Evolutionary conservation across 2,329 filamentous ascomycete genomes (phyloP).

Genomic region (Microsporum ferrugineum): DNA sequence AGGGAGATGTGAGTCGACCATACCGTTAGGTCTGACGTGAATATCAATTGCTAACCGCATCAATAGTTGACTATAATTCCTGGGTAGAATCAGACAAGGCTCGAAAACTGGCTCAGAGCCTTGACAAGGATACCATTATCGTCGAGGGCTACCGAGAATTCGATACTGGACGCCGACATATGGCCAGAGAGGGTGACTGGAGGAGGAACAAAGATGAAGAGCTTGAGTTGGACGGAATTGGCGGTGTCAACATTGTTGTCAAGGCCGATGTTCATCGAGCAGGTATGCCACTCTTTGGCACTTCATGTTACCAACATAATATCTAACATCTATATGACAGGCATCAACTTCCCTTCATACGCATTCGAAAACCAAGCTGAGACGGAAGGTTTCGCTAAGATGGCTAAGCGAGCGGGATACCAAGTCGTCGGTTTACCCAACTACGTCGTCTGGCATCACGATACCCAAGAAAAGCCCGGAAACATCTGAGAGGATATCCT

Average conservation of each 20-base stretch:
- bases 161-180: slow-evolving; percentile 77
- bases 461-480: slow-evolving; percentile 86
- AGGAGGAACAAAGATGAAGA: slow-evolving; percentile 83
- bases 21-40: neutral
- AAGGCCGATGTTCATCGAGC: slow-evolving; percentile 96
- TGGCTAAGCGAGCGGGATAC: slow-evolving; percentile 94
- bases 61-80: slow-evolving; percentile 88
- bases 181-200: slow-evolving; percentile 88
- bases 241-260: slow-evolving; percentile 92
- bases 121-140: slow-evolving; percentile 71
- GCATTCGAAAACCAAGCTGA: slow-evolving; percentile 98
- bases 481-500: slow-evolving; percentile 43
- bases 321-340: slow-evolving; percentile 37
- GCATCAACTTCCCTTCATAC: slow-evolving; percentile 95
- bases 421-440: slow-evolving; percentile 86
- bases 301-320: neutral
- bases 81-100: slow-evolving; percentile 91
- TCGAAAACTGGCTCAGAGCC: slow-evolving; percentile 56
- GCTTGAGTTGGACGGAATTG: slow-evolving; percentile 86
- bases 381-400: slow-evolving; percentile 96
- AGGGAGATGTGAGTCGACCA: slow-evolving; percentile 63
- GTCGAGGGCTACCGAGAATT: slow-evolving; percentile 95
- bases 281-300: slow-evolving; percentile 43
- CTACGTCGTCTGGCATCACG: slow-evolving; percentile 97
- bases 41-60: slow-evolving; percentile 15